A percentile compares a stretch with the other conserved stretches of the same genome.
These are phyloP conservation scores for Protostelium mycophagum DNA, from an alignment of 78 protist species.

Conservation along the genomic window DNA sequence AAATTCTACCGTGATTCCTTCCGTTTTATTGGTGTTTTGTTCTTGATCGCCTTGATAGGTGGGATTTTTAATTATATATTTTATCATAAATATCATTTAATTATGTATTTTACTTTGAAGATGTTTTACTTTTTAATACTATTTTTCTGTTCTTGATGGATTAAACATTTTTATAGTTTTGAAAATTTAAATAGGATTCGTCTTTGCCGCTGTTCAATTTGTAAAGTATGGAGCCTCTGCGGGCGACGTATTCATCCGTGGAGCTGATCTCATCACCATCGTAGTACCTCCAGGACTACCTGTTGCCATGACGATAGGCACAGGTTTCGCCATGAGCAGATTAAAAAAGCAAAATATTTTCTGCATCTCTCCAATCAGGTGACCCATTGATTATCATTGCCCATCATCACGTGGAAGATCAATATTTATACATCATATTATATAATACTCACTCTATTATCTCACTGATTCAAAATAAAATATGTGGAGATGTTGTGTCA, in stretches of 20 bases:
- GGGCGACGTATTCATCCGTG: conserved; percentile 25
- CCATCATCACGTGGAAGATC: not conserved
- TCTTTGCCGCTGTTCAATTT: conserved; percentile 20
- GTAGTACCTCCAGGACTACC: conserved; percentile 89
- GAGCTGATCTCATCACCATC: conserved; percentile 79
- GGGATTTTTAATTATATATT: too few species aligned
- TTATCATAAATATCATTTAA: too few species aligned
- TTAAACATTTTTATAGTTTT: too few species aligned
- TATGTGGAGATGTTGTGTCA: conserved; percentile 1
- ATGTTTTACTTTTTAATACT: too few species aligned
- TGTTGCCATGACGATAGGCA: conserved; percentile 83
- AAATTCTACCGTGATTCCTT: conserved; percentile 72
- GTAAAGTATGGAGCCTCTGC: not conserved
- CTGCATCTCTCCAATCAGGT: conserved; percentile 64
- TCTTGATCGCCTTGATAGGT: conserved; percentile 31
- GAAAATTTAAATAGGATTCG: too few species aligned
- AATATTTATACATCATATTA: too few species aligned
- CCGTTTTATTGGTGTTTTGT: conserved; percentile 57
- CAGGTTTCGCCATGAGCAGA: conserved; percentile 55
- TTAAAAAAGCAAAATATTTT: conserved; percentile 38
- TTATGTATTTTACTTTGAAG: too few species aligned
- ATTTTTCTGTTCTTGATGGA: too few species aligned
- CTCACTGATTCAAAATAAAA: not conserved
- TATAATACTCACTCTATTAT: not conserved
- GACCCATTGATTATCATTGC: not conserved